Percentiles rank a stretch among this genome's conserved stretches.
Evolutionary conservation across 1,284 basidiomycete species (phyloP).

Genomic region (Calocybe gambosa): DNA sequence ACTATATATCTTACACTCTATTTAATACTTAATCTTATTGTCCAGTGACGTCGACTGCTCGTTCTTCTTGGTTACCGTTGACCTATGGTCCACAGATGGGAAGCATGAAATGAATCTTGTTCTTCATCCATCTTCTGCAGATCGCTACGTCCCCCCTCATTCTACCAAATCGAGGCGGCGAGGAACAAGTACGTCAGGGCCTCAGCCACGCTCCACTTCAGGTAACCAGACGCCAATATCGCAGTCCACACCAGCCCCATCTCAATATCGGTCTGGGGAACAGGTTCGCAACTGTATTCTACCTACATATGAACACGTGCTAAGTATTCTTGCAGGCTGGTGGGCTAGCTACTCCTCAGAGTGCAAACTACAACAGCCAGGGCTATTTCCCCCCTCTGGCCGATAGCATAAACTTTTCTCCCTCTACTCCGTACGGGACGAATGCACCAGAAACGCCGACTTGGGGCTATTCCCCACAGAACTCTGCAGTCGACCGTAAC

Average conservation of each 20-base stretch:
- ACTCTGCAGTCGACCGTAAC: slow-evolving; percentile 40
- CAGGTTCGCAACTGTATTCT: slow-evolving; percentile 25
- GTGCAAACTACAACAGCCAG: slow-evolving; percentile 34
- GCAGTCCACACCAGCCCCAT: slow-evolving; percentile 33
- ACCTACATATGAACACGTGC: background rate
- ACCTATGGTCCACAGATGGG: slow-evolving; percentile 81
- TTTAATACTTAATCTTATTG: slow-evolving; percentile 15
- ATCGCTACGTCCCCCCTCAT: slow-evolving; percentile 58
- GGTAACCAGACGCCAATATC: slow-evolving; percentile 37
- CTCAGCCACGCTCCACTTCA: slow-evolving; percentile 29
- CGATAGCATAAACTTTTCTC: slow-evolving; percentile 24
- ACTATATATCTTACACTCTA: slow-evolving; percentile 5
- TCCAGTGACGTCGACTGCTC: slow-evolving; percentile 76
- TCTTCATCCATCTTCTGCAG: slow-evolving; percentile 72
- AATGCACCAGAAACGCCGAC: slow-evolving; percentile 29
- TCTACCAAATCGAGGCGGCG: slow-evolving; percentile 46
- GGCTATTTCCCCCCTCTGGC: slow-evolving; percentile 34
- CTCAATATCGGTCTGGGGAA: slow-evolving; percentile 32
- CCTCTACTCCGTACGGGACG: slow-evolving; percentile 32
- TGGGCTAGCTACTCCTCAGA: slow-evolving; percentile 30
- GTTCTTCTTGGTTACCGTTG: slow-evolving; percentile 84
- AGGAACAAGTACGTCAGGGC: slow-evolving; percentile 33
- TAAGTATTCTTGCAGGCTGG: slow-evolving; percentile 17
- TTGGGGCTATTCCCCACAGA: slow-evolving; percentile 49
- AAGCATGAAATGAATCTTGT: slow-evolving; percentile 82